These are phyloP conservation scores for Filobasidium wieringae DNA, from an alignment of 768 basidiomycete species.

Conservation along the genomic window DNA sequence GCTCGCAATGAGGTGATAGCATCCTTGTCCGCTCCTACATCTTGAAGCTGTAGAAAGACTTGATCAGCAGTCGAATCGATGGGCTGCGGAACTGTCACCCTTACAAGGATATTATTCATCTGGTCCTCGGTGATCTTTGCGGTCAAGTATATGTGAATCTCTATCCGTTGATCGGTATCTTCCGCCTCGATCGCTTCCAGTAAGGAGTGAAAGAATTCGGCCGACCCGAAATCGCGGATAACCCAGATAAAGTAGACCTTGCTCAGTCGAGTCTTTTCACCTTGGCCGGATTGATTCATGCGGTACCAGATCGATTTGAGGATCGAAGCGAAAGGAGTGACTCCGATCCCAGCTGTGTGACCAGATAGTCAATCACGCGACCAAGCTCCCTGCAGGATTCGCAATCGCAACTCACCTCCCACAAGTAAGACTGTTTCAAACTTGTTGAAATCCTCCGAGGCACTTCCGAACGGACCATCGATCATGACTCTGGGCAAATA, in stretches of 20 bases:
- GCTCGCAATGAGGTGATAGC: conserved; percentile 78
- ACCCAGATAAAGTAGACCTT: conserved; percentile 86
- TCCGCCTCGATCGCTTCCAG: conserved; percentile 88
- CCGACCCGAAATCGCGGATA: conserved; percentile 71
- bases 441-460: conserved; percentile 76
- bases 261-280: conserved; percentile 63
- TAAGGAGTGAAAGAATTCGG: conserved; percentile 65
- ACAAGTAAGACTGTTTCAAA: conserved; percentile 80
- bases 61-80: not conserved
- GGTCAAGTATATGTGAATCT: conserved; percentile 82
- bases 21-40: conserved; percentile 85
- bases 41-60: conserved; percentile 49
- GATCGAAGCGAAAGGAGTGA: conserved; percentile 81
- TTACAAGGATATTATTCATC: conserved; percentile 78
- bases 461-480: conserved; percentile 83
- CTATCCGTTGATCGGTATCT: conserved; percentile 70
- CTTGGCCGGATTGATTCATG: conserved; percentile 69
- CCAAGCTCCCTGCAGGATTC: not conserved
- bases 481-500: conserved; percentile 86
- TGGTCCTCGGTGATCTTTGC: conserved; percentile 84
- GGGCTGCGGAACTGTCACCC: conserved; percentile 20
- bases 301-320: conserved; percentile 92
- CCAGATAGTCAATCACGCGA: not conserved
- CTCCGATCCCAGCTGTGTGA: conserved; percentile 72
- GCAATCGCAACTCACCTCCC: conserved; percentile 41